phyloP scores from a whole-genome alignment of 2,329 filamentous ascomycete species.

The Coniochaeta ligniaria region DNA sequence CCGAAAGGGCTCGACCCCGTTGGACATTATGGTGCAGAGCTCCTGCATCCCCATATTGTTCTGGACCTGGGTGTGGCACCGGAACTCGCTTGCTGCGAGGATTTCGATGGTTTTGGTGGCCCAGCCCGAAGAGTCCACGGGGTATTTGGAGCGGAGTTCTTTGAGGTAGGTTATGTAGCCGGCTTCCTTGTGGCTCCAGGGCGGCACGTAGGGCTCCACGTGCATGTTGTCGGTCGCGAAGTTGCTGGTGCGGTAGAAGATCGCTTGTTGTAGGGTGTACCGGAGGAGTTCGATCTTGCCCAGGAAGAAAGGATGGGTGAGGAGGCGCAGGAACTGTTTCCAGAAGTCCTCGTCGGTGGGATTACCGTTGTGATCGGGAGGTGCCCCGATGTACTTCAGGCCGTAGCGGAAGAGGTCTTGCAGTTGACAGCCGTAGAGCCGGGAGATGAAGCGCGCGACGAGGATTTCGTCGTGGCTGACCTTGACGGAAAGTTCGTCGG shows the following conservation, averaged over 20 bases:
- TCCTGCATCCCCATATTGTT: background rate
- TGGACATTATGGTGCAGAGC: background rate
- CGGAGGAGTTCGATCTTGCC: background rate
- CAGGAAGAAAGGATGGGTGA: constrained; percentile 3
- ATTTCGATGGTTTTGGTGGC: background rate
- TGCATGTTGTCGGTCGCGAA: background rate
- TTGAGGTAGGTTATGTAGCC: background rate
- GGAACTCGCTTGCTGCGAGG: background rate
- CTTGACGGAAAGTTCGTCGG: background rate
- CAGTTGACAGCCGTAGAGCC: background rate
- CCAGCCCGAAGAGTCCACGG: background rate
- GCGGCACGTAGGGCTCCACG: background rate
- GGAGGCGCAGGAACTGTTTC: background rate
- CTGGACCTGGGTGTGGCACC: constrained; percentile 1
- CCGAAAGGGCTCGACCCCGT: background rate
- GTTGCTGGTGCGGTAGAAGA: background rate
- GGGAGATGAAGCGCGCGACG: background rate
- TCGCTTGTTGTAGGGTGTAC: background rate
- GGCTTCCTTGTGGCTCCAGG: background rate
- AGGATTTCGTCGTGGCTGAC: background rate
- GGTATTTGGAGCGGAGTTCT: background rate
- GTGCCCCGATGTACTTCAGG: background rate
- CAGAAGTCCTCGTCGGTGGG: background rate
- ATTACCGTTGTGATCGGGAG: background rate
- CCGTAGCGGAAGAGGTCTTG: constrained; percentile 5